Percentiles rank a stretch among this genome's conserved stretches.
These are phyloP conservation scores for Ambrosiella xylebori DNA, from an alignment of 2,329 filamentous ascomycete species.

Conservation along the genomic window DNA sequence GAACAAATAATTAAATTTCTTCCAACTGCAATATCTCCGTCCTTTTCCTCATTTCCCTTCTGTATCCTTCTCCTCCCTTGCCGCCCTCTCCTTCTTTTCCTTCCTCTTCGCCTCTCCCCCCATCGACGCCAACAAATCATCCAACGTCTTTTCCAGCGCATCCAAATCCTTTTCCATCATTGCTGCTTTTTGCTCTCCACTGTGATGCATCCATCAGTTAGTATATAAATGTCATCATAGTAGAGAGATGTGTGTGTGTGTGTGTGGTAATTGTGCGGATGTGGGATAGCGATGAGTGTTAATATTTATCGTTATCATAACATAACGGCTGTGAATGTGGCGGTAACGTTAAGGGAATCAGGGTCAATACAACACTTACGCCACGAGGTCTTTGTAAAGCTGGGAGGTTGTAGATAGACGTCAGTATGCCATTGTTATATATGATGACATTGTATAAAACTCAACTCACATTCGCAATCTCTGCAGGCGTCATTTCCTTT, in stretches of 20 bases:
- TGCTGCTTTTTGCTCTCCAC: conserved; percentile 37
- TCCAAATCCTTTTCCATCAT: conserved; percentile 35
- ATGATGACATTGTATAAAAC: neutral
- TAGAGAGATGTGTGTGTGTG: neutral
- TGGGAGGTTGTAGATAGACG: neutral
- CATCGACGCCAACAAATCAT: conserved; percentile 31
- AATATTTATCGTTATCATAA: neutral
- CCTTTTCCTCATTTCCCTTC: neutral
- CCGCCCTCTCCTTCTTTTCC: conserved; percentile 9
- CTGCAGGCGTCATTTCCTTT: neutral
- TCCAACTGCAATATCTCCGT: neutral
- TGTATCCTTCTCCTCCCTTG: neutral
- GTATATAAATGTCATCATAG: neutral
- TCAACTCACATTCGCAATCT: neutral
- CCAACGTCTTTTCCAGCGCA: conserved; percentile 36
- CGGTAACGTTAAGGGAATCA: neutral
- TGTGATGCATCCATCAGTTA: conserved; percentile 16
- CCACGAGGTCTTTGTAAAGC: neutral
- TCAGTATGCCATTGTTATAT: neutral
- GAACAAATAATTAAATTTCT: neutral
- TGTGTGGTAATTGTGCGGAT: neutral
- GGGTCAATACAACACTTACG: neutral
- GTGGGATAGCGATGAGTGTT: neutral
- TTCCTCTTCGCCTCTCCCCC: conserved; percentile 2
- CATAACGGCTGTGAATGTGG: neutral